Base-by-base conservation (phyloP, 202 grass and related monocot genomes). In the Saccharum hybrid region DNA sequence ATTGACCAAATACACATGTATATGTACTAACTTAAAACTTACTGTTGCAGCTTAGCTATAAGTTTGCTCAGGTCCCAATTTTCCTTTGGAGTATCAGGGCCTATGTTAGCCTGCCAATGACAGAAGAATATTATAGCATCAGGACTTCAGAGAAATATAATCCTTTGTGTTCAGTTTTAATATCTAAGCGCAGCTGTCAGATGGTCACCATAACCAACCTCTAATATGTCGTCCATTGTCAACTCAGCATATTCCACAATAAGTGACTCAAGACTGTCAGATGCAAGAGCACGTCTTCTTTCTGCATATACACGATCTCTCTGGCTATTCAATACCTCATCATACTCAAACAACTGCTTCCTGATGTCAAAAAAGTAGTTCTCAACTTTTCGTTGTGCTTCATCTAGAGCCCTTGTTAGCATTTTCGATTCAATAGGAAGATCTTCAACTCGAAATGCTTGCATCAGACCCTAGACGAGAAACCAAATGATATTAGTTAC, bases 331-430 rank as follows among this genome's bases (percentile, higher is more conserved):
- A 98, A 91, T 65, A 98, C 96, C 80, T 98, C 96, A 75, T 98
- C 96, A 88, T 91, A 98, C 73, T 98, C 96, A 39, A 98, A 98
- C 75, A 98, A 75, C 75, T 95, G 92, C 83, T 98, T 98, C 81
- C 96, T 90, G 79, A 93, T 94, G 84, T 98, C 96, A 68, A 98
- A 98, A 81, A 98, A 98, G 87, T 98, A 95, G 72, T 98, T 98
- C 85, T 98, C 96, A 56, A 98, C 96, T 86, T 98, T 98, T 80
- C 90, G 82, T 79, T 98, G 95, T 84, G 95, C 95, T 85, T 98
- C 96, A 91, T 98, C 96, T 66, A 98, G 89, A 40, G 96, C 92
- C 84, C 92, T 95, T 48, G 96, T 98, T 74, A 98, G 90, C 96
- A 98, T 98, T 83, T 93, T 92, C 45, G 96, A 98, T 91, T 98